Conservation (phyloP, 257 asterid genomes). For the Gentiana straminea region DNA sequence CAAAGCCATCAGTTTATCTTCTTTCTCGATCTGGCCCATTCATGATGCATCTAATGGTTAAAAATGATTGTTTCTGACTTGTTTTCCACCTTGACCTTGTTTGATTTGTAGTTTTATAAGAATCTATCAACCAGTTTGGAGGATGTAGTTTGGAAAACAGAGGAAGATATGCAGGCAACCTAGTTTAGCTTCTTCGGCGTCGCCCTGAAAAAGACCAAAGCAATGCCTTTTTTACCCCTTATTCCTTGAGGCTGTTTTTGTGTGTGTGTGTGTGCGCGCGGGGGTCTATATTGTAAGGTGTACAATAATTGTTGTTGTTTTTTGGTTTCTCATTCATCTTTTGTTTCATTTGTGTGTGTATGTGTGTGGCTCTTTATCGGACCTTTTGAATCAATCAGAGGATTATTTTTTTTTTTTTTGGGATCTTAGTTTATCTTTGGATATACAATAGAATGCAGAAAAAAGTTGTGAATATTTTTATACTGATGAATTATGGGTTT, state of each 20-base stretch:
- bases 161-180: slow-evolving; percentile 65
- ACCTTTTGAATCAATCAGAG: slow-evolving; percentile 35
- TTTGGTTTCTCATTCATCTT: slow-evolving; percentile 16
- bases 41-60: no score
- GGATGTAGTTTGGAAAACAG: slow-evolving; percentile 90
- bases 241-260: no score
- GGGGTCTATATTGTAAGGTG: background rate
- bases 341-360: slow-evolving; percentile 18
- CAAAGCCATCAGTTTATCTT: no score
- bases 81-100: no score
- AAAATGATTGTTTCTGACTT: no score
- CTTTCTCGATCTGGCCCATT: no score
- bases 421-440: no score
- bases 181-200: slow-evolving; percentile 20
- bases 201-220: background rate
- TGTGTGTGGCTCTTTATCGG: slow-evolving; percentile 7
- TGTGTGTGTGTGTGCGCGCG: background rate
- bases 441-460: no score
- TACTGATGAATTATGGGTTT: no score
- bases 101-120: slow-evolving; percentile 63
- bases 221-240: no score
- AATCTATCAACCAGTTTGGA: slow-evolving; percentile 58
- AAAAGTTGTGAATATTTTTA: no score
- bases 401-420: background rate
- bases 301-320: slow-evolving; percentile 7